A percentile compares a stretch with the other conserved stretches of the same genome.
These are phyloP conservation scores for Fragosphaeria purpurea DNA, from an alignment of 2,329 filamentous ascomycete genomes.

Conservation along the genomic window DNA sequence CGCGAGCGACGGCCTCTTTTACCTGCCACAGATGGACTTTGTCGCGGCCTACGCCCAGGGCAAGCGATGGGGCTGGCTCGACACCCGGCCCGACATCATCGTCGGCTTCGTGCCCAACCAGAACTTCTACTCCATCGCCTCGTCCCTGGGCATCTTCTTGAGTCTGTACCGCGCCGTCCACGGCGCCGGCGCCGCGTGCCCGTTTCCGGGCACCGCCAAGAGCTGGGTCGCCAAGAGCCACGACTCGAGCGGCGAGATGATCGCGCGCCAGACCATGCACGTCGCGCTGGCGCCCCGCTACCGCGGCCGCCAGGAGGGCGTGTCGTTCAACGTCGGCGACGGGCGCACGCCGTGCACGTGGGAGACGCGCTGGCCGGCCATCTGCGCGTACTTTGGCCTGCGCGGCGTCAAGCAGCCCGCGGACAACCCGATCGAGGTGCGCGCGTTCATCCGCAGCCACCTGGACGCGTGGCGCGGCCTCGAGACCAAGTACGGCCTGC, in stretches of 20 bases:
- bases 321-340: constrained; percentile 17
- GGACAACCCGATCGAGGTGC: constrained; percentile 21
- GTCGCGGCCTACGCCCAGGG: constrained; percentile 24
- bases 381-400: constrained; percentile 17
- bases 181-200: constrained; percentile 26
- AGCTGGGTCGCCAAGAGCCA: constrained; percentile 28
- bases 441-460: constrained; percentile 24
- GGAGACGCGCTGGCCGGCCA: constrained; percentile 17
- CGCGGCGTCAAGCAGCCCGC: constrained; percentile 16
- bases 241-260: constrained; percentile 30
- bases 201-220: constrained; percentile 27
- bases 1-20: constrained; percentile 26
- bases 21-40: constrained; percentile 30
- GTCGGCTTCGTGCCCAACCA: constrained; percentile 30
- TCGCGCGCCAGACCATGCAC: constrained; percentile 18
- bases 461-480: constrained; percentile 21
- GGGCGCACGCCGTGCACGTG: constrained; percentile 12
- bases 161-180: constrained; percentile 25
- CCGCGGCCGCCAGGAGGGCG: constrained; percentile 13
- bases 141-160: constrained; percentile 27
- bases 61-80: constrained; percentile 30
- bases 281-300: constrained; percentile 9
- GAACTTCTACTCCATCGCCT: constrained; percentile 28
- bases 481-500: constrained; percentile 25
- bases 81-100: constrained; percentile 30